phyloP scores from a whole-genome alignment of 2,329 filamentous ascomycete genomes.

The Cadophora gregata region DNA sequence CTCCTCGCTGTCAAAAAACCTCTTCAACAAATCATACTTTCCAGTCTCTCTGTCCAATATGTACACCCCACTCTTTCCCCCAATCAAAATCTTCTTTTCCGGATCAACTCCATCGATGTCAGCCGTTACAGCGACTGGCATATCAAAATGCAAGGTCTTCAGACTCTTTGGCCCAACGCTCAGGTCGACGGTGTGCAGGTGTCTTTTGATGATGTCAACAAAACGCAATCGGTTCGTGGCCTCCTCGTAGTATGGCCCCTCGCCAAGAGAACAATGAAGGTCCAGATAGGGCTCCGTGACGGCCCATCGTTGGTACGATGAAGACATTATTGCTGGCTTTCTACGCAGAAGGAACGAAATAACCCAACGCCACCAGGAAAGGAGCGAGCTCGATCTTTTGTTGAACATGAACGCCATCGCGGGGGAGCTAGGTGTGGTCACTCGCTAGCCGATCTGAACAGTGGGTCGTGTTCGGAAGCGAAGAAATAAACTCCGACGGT shows the following conservation, averaged over 20 bases:
- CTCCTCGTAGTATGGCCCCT: slow-evolving; percentile 77
- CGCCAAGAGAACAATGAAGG: slow-evolving; percentile 70
- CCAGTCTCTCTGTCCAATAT: slow-evolving; percentile 70
- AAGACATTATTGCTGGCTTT: slow-evolving; percentile 18
- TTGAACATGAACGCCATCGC: slow-evolving; percentile 10
- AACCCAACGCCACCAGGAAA: slow-evolving; percentile 30
- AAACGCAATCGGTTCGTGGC: slow-evolving; percentile 72
- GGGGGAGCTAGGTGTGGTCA: slow-evolving; percentile 10
- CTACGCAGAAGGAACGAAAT: slow-evolving; percentile 25
- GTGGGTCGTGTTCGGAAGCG: slow-evolving; percentile 6
- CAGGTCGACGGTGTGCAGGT: slow-evolving; percentile 75
- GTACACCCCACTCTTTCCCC: slow-evolving; percentile 83
- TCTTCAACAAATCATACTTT: slow-evolving; percentile 58
- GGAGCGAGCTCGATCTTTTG: slow-evolving; percentile 9
- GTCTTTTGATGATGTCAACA: slow-evolving; percentile 81
- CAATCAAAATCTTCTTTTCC: slow-evolving; percentile 72
- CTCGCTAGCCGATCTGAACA: slow-evolving; percentile 1
- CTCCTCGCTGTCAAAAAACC: slow-evolving; percentile 49
- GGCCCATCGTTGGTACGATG: slow-evolving; percentile 50
- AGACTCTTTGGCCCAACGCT: slow-evolving; percentile 53
- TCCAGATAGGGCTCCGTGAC: slow-evolving; percentile 59
- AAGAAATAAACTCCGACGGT: slow-evolving; percentile 9
- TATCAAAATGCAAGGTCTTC: slow-evolving; percentile 54
- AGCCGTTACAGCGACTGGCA: slow-evolving; percentile 70
- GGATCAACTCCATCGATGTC: slow-evolving; percentile 73